Conservation (phyloP, 352 stramenopile genomes). For the Phytophthora tubulina region DNA sequence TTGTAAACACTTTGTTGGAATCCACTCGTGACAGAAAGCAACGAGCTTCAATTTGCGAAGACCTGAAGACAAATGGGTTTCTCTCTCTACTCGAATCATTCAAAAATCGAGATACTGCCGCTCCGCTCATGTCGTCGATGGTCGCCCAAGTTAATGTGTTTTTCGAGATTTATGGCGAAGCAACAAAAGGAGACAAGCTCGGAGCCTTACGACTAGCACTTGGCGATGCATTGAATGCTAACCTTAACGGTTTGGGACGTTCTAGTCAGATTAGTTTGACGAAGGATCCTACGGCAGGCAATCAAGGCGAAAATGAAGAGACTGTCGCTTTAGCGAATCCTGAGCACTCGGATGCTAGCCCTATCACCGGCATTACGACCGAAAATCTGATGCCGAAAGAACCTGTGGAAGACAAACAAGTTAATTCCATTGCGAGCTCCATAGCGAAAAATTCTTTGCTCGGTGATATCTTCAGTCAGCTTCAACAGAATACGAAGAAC, state of each 20-base stretch:
- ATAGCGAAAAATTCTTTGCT: conserved; percentile 10
- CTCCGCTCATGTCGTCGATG: conserved; percentile 4
- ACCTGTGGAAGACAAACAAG: not conserved
- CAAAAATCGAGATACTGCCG: conserved; percentile 1
- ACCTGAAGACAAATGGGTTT: conserved; percentile 50
- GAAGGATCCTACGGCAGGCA: conserved; percentile 7
- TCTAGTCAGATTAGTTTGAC: not conserved
- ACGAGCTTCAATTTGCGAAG: conserved; percentile 50
- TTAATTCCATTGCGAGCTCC: not conserved
- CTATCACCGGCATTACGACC: not conserved
- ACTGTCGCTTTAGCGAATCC: not conserved
- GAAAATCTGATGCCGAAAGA: not conserved
- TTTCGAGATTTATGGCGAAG: conserved; percentile 25
- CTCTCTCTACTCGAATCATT: conserved; percentile 44
- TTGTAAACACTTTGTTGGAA: conserved; percentile 58
- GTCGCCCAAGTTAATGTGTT: conserved; percentile 27
- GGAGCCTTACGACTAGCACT: conserved; percentile 32
- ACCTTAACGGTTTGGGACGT: not conserved
- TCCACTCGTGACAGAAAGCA: conserved; percentile 40
- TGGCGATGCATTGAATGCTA: conserved; percentile 23
- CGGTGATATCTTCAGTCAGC: conserved; percentile 35
- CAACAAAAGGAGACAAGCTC: conserved; percentile 23
- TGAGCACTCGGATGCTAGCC: conserved; percentile 6
- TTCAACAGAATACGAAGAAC: conserved; percentile 39
- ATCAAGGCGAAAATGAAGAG: conserved; percentile 36